Percentiles rank a stretch among this genome's conserved stretches.
Conservation (phyloP, 176 grass and related monocot species). For the Bonia amplexicaulis region DNA sequence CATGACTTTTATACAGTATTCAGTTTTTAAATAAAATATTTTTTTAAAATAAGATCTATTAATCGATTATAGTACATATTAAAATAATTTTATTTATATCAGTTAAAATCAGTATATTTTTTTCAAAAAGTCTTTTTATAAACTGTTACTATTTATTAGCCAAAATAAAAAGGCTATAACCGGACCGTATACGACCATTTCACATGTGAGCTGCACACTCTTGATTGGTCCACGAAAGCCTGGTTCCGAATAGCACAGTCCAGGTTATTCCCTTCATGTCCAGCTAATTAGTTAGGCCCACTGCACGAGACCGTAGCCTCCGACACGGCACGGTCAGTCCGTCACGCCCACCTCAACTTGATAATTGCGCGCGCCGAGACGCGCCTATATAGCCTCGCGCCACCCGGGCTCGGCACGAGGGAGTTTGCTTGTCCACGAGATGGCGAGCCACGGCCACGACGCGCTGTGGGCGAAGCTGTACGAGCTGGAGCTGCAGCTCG, state of each 20-base stretch:
- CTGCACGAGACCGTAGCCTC: background rate
- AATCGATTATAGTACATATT: too few relatives aligned
- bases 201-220: background rate
- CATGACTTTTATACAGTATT: too few relatives aligned
- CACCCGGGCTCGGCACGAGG: background rate
- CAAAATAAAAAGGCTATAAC: too few relatives aligned
- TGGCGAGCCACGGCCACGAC: conserved; percentile 29
- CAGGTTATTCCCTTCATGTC: background rate
- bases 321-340: background rate
- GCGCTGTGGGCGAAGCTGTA: conserved; percentile 53
- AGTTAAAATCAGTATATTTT: too few relatives aligned
- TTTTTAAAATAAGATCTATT: too few relatives aligned
- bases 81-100: too few relatives aligned
- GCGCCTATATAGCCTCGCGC: background rate
- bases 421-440: background rate
- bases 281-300: background rate
- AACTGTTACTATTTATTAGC: too few relatives aligned
- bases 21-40: too few relatives aligned
- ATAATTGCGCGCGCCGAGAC: background rate
- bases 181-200: background rate
- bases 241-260: background rate
- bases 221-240: background rate
- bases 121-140: too few relatives aligned
- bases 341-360: background rate
- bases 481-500: conserved; percentile 50